Conservation (phyloP, 169 alveolate genomes). For the Babesia microti region DNA sequence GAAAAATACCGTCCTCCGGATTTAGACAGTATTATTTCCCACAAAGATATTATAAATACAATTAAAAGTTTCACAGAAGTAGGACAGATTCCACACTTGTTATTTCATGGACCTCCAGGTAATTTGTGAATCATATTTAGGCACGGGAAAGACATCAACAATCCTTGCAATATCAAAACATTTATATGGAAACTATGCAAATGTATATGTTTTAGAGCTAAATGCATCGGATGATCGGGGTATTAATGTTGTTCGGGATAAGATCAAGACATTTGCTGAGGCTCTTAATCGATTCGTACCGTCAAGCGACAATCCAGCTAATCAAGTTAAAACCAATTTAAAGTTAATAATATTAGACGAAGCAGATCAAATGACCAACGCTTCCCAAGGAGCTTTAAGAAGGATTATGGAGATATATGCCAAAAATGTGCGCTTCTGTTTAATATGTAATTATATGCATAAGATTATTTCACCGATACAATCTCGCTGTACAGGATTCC, state of each 20-base stretch:
- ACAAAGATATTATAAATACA: constrained; percentile 82
- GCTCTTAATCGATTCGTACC: constrained; percentile 52
- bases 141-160: constrained; percentile 88
- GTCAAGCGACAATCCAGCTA: constrained; percentile 21
- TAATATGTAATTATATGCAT: constrained; percentile 92
- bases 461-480: constrained; percentile 93
- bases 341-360: constrained; percentile 93
- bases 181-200: constrained; percentile 74
- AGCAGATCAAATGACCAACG: constrained; percentile 94
- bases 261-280: constrained; percentile 86
- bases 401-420: constrained; percentile 96
- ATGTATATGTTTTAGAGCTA: constrained; percentile 77
- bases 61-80: constrained; percentile 77
- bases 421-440: constrained; percentile 88
- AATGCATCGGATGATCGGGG: constrained; percentile 99
- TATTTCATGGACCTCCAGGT: constrained; percentile 96
- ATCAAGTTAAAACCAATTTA: constrained; percentile 37
- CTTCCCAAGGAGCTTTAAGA: constrained; percentile 95
- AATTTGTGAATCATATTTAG: constrained; percentile 26
- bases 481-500: constrained; percentile 92
- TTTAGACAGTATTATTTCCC: constrained; percentile 85
- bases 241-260: constrained; percentile 90
- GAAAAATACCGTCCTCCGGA: constrained; percentile 92
- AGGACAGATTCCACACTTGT: constrained; percentile 90
- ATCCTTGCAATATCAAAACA: constrained; percentile 83